These are phyloP conservation scores for Mucor saturninus DNA, from an alignment of 371 early-diverging fungal species.

Conservation along the genomic window DNA sequence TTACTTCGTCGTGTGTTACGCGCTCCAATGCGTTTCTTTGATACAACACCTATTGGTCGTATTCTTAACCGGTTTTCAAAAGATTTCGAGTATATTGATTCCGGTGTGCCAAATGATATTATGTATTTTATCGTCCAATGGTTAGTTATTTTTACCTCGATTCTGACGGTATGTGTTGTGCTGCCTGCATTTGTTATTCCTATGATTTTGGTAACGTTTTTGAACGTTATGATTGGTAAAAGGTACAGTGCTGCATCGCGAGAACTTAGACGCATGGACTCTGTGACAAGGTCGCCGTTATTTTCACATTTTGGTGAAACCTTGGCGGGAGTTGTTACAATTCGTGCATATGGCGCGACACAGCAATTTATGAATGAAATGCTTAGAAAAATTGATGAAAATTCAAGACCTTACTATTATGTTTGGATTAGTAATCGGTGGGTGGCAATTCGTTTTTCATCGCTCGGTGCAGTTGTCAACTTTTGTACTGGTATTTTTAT, in stretches of 20 bases:
- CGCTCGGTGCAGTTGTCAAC: conserved; percentile 67
- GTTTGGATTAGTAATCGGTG: conserved; percentile 84
- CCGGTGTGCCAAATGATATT: conserved; percentile 43
- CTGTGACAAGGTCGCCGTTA: conserved; percentile 75
- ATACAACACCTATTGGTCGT: conserved; percentile 61
- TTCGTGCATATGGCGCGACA: conserved; percentile 77
- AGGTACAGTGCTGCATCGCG: conserved; percentile 21
- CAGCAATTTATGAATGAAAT: conserved; percentile 58
- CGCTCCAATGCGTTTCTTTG: conserved; percentile 40
- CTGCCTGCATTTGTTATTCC: conserved; percentile 63
- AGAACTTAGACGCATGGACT: conserved; percentile 79
- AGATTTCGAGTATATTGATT: conserved; percentile 51
- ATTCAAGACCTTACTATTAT: conserved; percentile 72
- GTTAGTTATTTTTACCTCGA: conserved; percentile 59
- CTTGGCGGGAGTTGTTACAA: conserved; percentile 68
- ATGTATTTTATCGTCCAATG: conserved; percentile 60
- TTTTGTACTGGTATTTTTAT: conserved; percentile 60
- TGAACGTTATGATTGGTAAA: conserved; percentile 49
- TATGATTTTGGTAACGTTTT: conserved; percentile 42
- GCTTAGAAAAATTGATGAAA: conserved; percentile 52
- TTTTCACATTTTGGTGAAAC: conserved; percentile 82
- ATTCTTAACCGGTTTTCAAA: conserved; percentile 74
- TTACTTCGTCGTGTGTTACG: conserved; percentile 28
- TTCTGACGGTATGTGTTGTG: conserved; percentile 65
- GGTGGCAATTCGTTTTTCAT: conserved; percentile 74